Evolutionary conservation across 192 early-diverging fungal genomes (phyloP), one percentile per base, ranked within the genome.

Genomic region (Backusella parvicylindrica): DNA sequence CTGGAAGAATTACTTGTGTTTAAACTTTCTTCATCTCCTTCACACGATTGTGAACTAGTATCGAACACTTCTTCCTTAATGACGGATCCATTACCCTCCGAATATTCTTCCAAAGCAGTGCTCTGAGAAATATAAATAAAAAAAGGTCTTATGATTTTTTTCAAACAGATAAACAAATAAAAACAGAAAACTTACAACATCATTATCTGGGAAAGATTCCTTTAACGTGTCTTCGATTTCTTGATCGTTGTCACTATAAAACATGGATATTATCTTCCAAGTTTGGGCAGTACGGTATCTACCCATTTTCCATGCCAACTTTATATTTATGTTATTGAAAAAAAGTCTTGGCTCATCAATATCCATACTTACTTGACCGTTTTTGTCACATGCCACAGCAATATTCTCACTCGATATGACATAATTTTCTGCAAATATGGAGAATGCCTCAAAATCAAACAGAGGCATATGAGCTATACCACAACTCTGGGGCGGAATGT

Each of bases 211-310:
- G 11, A 60, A 60, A 13, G 53, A 23, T 26, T 60, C 53, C 12
- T 60, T 28, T 26, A 60, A 13, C 0, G 23, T 49, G 3, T 60
- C 50, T 12, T 73, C 71, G 30, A 33, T 53, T 4, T 73, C 71
- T 31, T 73, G 49, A 18, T 63, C 71, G 36, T 38, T 64, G 49
- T 69, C 66, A 60, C 64, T 86, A 75, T 86, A 93, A 50, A 94
- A 84, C 28, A 94, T 70, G 35, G 89, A 81, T 6, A 95, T 66
- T 6, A 94, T 87, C 28, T 85, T 90, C 94, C 94, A 95, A 6
- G 93, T 91, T 72, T 94, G 92, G 7, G 91, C 84, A 7, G 89
- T 87, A 30, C 88, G 81, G 49, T 85, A 87, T 40, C 84, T 78
- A 43, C 88, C 86, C 31, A 90, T 77, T 60, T 91, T 84, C 77